Evolutionary conservation across 2,329 filamentous ascomycete genomes (phyloP).

Genomic region (Hypoxylon sp.): DNA sequence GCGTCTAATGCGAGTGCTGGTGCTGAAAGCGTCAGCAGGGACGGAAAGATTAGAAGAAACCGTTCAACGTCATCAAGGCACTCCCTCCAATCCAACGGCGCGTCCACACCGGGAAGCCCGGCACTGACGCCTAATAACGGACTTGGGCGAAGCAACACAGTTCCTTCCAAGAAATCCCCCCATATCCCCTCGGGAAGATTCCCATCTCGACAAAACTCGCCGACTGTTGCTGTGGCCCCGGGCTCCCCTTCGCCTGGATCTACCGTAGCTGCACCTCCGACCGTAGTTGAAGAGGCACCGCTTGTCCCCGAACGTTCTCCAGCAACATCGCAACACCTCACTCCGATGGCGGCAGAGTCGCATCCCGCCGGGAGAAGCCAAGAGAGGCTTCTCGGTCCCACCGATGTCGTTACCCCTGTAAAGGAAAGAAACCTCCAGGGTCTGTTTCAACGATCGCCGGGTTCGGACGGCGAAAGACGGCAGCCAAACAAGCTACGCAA

Average conservation of each 20-base stretch:
- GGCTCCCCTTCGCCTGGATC: slow-evolving; percentile 60
- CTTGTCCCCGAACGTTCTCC: slow-evolving; percentile 39
- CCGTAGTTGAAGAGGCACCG: slow-evolving; percentile 44
- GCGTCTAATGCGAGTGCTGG: slow-evolving; percentile 88
- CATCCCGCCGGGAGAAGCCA: slow-evolving; percentile 55
- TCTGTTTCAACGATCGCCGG: slow-evolving; percentile 75
- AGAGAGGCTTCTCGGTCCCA: slow-evolving; percentile 56
- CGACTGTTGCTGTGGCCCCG: slow-evolving; percentile 49
- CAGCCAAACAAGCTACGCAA: slow-evolving; percentile 93
- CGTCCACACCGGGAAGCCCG: slow-evolving; percentile 73
- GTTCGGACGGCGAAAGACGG: slow-evolving; percentile 68
- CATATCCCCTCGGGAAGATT: slow-evolving; percentile 73
- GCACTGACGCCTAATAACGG: slow-evolving; percentile 62
- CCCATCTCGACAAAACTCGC: slow-evolving; percentile 51
- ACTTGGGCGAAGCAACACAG: slow-evolving; percentile 79
- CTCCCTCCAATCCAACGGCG: slow-evolving; percentile 76
- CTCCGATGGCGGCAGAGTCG: slow-evolving; percentile 44
- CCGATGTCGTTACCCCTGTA: slow-evolving; percentile 61
- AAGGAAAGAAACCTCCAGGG: slow-evolving; percentile 73
- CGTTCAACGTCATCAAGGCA: slow-evolving; percentile 91
- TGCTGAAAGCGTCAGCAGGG: slow-evolving; percentile 84
- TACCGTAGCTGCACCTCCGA: slow-evolving; percentile 46
- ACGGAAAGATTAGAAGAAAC: slow-evolving; percentile 82
- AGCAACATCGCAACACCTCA: slow-evolving; percentile 44
- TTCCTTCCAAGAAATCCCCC: slow-evolving; percentile 89